Conservation (phyloP, 148 eudicot genomes). For the Chenopodium berlandieri region DNA sequence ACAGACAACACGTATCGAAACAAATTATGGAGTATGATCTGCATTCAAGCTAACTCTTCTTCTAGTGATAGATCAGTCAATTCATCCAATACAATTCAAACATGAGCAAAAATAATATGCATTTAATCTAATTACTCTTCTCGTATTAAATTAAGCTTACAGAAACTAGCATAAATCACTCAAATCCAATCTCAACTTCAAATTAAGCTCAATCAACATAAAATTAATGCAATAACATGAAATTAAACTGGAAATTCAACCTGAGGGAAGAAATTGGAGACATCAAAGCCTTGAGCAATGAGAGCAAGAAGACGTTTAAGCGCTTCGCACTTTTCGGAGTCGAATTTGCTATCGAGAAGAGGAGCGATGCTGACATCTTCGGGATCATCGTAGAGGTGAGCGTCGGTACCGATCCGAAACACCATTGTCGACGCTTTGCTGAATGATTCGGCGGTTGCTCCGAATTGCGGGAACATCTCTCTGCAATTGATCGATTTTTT, state of each 20-base stretch:
- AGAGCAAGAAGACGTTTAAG: slow-evolving; percentile 95
- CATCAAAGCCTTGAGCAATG: slow-evolving; percentile 95
- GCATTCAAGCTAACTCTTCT: slow-evolving; percentile 6
- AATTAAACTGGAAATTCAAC: slow-evolving; percentile 17
- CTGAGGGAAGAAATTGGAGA: slow-evolving; percentile 96
- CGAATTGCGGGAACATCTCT: slow-evolving; percentile 73
- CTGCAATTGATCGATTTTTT: not conserved
- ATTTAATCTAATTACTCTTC: not conserved
- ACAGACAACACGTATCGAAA: not conserved
- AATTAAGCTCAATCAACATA: slow-evolving; percentile 10
- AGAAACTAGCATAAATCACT: not conserved
- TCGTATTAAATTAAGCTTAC: not conserved
- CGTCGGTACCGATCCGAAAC: slow-evolving; percentile 97
- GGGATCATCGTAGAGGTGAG: slow-evolving; percentile 97
- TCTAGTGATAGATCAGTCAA: not conserved
- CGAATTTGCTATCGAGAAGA: slow-evolving; percentile 86
- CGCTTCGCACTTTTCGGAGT: slow-evolving; percentile 89
- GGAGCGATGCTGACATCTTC: slow-evolving; percentile 85
- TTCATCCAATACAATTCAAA: not conserved
- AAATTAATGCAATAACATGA: not conserved
- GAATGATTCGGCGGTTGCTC: slow-evolving; percentile 72
- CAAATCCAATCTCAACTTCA: not conserved
- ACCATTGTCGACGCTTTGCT: slow-evolving; percentile 91
- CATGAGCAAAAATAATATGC: not conserved
- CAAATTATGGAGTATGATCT: not conserved